Evolutionary conservation across 164 flowering plant species (phyloP), one percentile per base, ranked within the genome.

Genomic region (Protea cynaroides): DNA sequence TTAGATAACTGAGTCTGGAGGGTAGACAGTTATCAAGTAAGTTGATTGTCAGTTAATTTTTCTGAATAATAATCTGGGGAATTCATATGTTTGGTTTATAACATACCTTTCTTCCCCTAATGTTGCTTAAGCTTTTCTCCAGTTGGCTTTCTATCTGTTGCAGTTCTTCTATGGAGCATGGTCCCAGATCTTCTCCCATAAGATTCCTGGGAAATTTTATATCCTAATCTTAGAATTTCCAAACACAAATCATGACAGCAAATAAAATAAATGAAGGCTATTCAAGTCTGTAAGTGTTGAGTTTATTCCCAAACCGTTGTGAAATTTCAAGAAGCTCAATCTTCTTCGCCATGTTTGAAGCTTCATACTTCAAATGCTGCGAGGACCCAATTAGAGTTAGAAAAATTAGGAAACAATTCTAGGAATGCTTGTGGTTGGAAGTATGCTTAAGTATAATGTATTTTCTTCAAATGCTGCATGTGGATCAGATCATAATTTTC

Each of bases 361-460:
- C 76, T 71, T 89, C 96, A 19, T 58, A 60, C 84, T 81, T 82
- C 79, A 88, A 54, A 25, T 83, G 88, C 97, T 89, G 88, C 74
- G 66, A 71, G 46, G 60, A 47, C 17, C 24, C 56, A 56, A 60
- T 50, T 37, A 21, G 22, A 11, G 8, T 5, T 0, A 29, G 58
- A 46, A 53, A 56, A 44, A 53, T 58, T 18, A 25, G 23, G 17
- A 40, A 40, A 40, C 10, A 3, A 0, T 8, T 40, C 1, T 40
- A 40, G 4, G 34, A n/a, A 37, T 4, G 40, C 40, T 37, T 9
- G 9, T 37, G 9, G 40, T 9, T 37, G 4, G 40, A 40, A 40
- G 13, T 40, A 12, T 40, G 46, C 46, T 40, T 12, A 12, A 12
- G 46, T 10, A 40, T 40, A 12, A 40, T 40, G 14, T 40, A 40